Conservation (phyloP, 331 rosid genomes). For the Ulmus americana region DNA sequence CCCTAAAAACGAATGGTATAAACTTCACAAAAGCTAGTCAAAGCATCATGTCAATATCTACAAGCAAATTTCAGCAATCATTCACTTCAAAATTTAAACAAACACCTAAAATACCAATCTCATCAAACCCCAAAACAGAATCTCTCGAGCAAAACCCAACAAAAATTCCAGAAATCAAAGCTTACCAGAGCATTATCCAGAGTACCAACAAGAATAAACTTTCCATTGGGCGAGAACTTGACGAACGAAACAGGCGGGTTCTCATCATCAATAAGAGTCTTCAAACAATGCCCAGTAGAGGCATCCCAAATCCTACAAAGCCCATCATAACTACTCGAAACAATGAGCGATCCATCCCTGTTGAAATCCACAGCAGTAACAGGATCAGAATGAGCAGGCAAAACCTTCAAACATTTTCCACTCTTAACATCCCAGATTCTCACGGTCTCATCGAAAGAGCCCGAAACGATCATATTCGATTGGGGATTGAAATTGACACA, state of each 20-base stretch:
- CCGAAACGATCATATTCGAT: slow-evolving; percentile 75
- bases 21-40: too few relatives aligned
- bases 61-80: too few relatives aligned
- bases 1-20: too few relatives aligned
- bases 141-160: too few relatives aligned
- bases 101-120: too few relatives aligned
- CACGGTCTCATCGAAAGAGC: slow-evolving; percentile 90
- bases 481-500: slow-evolving; percentile 91
- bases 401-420: slow-evolving; percentile 72
- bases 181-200: slow-evolving; percentile 71
- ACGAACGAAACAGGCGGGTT: slow-evolving; percentile 87
- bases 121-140: too few relatives aligned
- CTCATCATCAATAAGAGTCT: slow-evolving; percentile 82
- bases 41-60: too few relatives aligned
- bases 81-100: too few relatives aligned
- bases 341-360: slow-evolving; percentile 68
- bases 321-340: slow-evolving; percentile 85
- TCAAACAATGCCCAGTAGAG: slow-evolving; percentile 80
- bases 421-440: slow-evolving; percentile 85
- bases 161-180: neutral
- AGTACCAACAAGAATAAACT: slow-evolving; percentile 82
- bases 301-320: slow-evolving; percentile 92
- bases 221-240: slow-evolving; percentile 81
- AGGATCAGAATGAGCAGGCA: slow-evolving; percentile 89
- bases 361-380: slow-evolving; percentile 81